Base-by-base conservation (phyloP, 495 filamentous ascomycete genomes). In the Tuber aestivum region DNA sequence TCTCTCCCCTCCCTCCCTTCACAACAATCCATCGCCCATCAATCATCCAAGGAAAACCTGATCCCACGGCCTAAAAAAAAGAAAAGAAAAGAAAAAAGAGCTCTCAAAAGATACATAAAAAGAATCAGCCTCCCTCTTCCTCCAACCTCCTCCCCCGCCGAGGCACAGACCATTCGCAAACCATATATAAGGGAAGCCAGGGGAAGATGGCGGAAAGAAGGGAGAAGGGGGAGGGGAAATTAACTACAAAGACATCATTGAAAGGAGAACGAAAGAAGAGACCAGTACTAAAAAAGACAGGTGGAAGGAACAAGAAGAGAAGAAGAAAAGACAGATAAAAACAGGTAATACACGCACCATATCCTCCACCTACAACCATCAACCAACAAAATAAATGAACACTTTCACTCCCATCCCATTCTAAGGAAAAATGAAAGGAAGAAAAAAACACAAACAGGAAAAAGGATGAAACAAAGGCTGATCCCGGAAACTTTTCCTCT, bases 381-480 rank as follows among this genome's bases (percentile, higher is more conserved):
- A 45, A 42, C 70, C 70, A 41, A 32, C 70, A 6, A 32, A 72
- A 72, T 41, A 72, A 73, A 73, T 73, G 48, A 61, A 73, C 72
- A 73, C 35, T 61, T 48, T 61, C 45, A 48, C 72, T 40, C 45
- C 44, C 72, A 32, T 65, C 56, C 56, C 56, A 35, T 65, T 65
- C 56, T 65, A 61, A 61, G 32, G 45, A 48, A 77, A 76, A 44
- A 72, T 71, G 75, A 70, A 75, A 75, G 37, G 69, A 75, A 75
- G 7, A 44, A 40, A 71, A 69, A 74, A 38, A 71, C 6, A 21
- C 23, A 44, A 74, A 42, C 50, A 69, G 27, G 50, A 42, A 21
- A 72, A 68, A 72, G 27, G 35, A 32, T 6, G 20, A 3, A 72
- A 72, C 40, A 73, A 56, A 56, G 61, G 23, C 7, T 61, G 27